phyloP scores from a whole-genome alignment of 768 basidiomycete genomes.

The Lenzites betulinus region DNA sequence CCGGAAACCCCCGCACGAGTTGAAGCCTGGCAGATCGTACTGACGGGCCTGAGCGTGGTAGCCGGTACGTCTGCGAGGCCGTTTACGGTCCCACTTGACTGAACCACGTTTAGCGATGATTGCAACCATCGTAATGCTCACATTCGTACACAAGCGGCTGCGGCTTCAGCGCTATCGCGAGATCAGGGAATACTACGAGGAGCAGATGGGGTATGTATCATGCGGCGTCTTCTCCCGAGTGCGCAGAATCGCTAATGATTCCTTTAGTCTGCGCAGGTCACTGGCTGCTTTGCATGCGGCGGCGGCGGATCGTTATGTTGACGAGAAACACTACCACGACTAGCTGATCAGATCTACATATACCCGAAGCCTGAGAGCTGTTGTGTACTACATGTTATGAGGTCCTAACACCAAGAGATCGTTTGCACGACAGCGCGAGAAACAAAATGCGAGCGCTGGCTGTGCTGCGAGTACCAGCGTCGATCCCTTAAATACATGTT shows the following conservation, averaged over 20 bases:
- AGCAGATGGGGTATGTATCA: constrained; percentile 41
- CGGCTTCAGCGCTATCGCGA: constrained; percentile 41
- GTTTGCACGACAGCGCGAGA: too few species aligned
- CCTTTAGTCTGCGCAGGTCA: constrained; percentile 14
- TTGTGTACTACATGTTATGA: too few species aligned
- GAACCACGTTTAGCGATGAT: constrained; percentile 37
- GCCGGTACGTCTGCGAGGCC: constrained; percentile 34
- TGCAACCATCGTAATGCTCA: constrained; percentile 39
- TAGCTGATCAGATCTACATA: not conserved
- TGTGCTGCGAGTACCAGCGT: too few species aligned
- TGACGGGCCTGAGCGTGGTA: constrained; percentile 40
- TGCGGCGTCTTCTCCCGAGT: not conserved
- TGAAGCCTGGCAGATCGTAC: constrained; percentile 46
- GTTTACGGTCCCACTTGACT: not conserved
- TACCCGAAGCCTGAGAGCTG: too few species aligned
- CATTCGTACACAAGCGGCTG: constrained; percentile 44
- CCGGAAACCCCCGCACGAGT: constrained; percentile 42
- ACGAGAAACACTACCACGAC: constrained; percentile 1
- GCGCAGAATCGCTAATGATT: not conserved
- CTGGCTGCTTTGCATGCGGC: constrained; percentile 24
- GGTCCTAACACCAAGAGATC: too few species aligned
- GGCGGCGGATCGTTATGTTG: constrained; percentile 17
- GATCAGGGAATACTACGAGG: constrained; percentile 50
- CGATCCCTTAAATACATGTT: too few species aligned
- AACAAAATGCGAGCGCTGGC: too few species aligned